Conservation (phyloP, 2,329 filamentous ascomycete species). For the Monilinia fructicola region DNA sequence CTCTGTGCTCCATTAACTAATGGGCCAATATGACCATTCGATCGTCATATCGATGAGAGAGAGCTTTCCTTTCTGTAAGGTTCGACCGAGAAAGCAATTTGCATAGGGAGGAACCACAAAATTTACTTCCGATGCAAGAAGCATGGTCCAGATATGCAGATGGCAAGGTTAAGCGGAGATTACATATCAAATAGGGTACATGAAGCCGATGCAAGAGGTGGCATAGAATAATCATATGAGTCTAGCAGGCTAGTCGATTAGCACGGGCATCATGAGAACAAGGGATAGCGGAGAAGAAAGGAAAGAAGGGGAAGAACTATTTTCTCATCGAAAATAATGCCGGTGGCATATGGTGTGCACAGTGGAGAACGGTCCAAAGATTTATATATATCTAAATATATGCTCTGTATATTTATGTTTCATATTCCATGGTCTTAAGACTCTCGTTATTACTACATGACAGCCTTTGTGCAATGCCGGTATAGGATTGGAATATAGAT, state of each 20-base stretch:
- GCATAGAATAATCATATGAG: slow-evolving; percentile 16
- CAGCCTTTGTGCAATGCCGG: neutral
- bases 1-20: slow-evolving; percentile 5
- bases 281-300: neutral
- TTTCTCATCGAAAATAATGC: slow-evolving; percentile 3
- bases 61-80: slow-evolving; percentile 14
- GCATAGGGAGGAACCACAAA: slow-evolving; percentile 22
- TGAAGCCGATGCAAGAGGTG: slow-evolving; percentile 6
- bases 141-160: slow-evolving; percentile 19
- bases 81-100: slow-evolving; percentile 20
- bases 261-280: neutral
- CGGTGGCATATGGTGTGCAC: neutral
- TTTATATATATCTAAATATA: neutral
- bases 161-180: slow-evolving; percentile 23
- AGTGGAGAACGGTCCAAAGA: neutral
- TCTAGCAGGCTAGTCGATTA: neutral
- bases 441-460: neutral
- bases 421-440: slow-evolving; percentile 1
- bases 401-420: slow-evolving; percentile 1
- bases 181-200: slow-evolving; percentile 17
- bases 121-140: slow-evolving; percentile 10
- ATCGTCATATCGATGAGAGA: slow-evolving; percentile 20
- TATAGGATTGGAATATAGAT: neutral
- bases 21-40: neutral
- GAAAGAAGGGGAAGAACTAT: neutral